Evolutionary conservation across 371 early-diverging fungal genomes (phyloP).

Genomic region (Chytridiales sp.): DNA sequence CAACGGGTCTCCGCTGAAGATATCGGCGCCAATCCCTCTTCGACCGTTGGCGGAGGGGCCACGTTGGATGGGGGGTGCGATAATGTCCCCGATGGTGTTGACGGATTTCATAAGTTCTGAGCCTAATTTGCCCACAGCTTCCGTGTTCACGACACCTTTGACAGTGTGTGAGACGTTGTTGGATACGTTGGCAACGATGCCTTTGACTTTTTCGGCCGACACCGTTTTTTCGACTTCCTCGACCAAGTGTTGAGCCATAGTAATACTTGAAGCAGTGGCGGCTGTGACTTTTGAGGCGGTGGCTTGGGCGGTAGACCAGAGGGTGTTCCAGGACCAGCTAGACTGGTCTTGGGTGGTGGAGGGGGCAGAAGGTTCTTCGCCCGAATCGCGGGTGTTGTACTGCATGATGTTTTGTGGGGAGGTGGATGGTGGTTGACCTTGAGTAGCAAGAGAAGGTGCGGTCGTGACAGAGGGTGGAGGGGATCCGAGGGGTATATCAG

Average conservation of each 20-base stretch:
- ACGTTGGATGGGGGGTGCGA: slow-evolving; percentile 26
- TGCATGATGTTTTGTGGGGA: neutral
- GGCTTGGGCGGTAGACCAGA: slow-evolving; percentile 31
- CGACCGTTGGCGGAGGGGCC: slow-evolving; percentile 8
- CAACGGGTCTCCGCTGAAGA: slow-evolving; percentile 17
- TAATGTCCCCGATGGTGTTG: slow-evolving; percentile 17
- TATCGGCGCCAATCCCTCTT: slow-evolving; percentile 6
- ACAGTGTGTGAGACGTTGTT: slow-evolving; percentile 16
- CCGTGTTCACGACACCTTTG: slow-evolving; percentile 23
- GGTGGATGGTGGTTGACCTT: too few species aligned
- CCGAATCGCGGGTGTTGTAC: neutral
- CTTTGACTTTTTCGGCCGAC: slow-evolving; percentile 30
- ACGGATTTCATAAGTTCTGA: slow-evolving; percentile 14
- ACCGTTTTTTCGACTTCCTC: slow-evolving; percentile 28
- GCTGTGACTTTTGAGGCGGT: slow-evolving; percentile 24
- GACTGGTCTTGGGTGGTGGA: neutral
- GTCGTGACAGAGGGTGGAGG: too few species aligned
- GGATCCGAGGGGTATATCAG: too few species aligned
- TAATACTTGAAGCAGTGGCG: slow-evolving; percentile 23
- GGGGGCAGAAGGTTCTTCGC: neutral
- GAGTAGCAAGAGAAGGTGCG: too few species aligned
- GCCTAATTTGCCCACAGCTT: slow-evolving; percentile 22
- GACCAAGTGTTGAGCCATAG: slow-evolving; percentile 28
- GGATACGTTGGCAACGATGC: slow-evolving; percentile 24
- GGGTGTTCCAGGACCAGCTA: slow-evolving; percentile 1